Evolutionary conservation across 1,284 basidiomycete genomes (phyloP), one percentile per base, ranked within the genome.

Genomic region (Cystobasidium sp.): DNA sequence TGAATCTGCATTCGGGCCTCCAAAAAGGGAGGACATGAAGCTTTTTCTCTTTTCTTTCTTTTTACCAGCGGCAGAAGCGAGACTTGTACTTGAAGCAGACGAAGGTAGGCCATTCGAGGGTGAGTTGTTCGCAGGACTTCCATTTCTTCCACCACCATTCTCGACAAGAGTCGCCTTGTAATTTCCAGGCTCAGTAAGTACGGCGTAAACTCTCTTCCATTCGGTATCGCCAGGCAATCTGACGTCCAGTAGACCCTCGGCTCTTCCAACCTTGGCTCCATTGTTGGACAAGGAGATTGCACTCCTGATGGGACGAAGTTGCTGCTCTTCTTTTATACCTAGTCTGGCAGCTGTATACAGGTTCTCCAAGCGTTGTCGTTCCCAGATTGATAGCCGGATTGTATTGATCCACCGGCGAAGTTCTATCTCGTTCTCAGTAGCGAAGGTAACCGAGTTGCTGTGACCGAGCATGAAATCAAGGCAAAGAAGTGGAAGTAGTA

Each of bases 311-410:
- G 75, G 53, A 70, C 64, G 6, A 70, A 77, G 49, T 75, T 77
- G 18, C 76, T 76, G 20, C 91, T 90, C 67, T 92, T 87, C 77
- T 94, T 88, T 74, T 3, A 92, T 90, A 64, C 93, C 87, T 77
- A 95, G 88, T 58, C 98, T 84, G 84, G 97, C 93, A 1, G 94
- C 95, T 0, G 96, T 98, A 82, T 99, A 99, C 75, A 99, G 94
- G 83, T 98, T 96, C 82, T 97, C 94, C 24, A 98, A 86, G 37
- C 95, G 88, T 0, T 93, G 91, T 79, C 97, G 94, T 83, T 99
- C 96, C 94, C 95, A 99, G 65, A 92, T 88, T 8, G 92, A 89
- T 7, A 99, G 87, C 18, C 97, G 90, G 49, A 99, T 86, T 6
- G 94, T 94, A 24, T 92, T 90, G 20, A 93, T 89, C 95, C 95